Evolutionary conservation across 1,284 basidiomycete species (phyloP).

Genomic region (Ganoderma boninense): DNA sequence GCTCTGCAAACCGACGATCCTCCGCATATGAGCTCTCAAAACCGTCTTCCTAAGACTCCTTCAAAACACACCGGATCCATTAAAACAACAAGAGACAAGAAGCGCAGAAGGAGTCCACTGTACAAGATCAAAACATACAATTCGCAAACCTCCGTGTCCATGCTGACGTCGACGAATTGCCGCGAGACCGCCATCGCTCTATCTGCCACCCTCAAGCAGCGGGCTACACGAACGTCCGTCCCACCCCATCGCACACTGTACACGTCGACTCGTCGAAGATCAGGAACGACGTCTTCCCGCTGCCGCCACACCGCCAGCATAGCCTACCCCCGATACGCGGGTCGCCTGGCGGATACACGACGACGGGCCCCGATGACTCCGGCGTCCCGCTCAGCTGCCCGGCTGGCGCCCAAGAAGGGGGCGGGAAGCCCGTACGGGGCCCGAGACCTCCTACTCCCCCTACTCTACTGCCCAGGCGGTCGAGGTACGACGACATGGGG

Average conservation of each 20-base stretch:
- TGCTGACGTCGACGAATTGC: background rate
- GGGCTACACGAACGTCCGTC: slow-evolving; percentile 51
- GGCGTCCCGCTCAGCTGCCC: slow-evolving; percentile 13
- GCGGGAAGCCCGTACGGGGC: slow-evolving; percentile 19
- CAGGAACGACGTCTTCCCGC: slow-evolving; percentile 60
- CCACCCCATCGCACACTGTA: slow-evolving; percentile 64
- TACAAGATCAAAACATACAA: background rate
- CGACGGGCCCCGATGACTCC: slow-evolving; percentile 48
- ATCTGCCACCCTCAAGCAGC: background rate
- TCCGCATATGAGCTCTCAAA: background rate
- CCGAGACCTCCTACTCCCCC: background rate
- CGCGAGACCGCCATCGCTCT: background rate
- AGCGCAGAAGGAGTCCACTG: background rate
- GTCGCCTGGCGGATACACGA: slow-evolving; percentile 70
- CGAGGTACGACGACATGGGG: slow-evolving; percentile 36
- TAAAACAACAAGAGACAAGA: background rate
- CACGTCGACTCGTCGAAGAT: slow-evolving; percentile 62
- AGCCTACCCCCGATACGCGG: slow-evolving; percentile 70
- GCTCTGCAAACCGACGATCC: background rate
- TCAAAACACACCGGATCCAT: background rate
- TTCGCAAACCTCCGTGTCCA: background rate
- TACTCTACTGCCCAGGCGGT: slow-evolving; percentile 23
- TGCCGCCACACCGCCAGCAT: slow-evolving; percentile 73
- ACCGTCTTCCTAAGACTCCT: too few relatives aligned
- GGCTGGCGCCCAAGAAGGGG: slow-evolving; percentile 22